Evolutionary conservation across 1,284 basidiomycete species (phyloP).

Genomic region (Ganoderma meredithae): DNA sequence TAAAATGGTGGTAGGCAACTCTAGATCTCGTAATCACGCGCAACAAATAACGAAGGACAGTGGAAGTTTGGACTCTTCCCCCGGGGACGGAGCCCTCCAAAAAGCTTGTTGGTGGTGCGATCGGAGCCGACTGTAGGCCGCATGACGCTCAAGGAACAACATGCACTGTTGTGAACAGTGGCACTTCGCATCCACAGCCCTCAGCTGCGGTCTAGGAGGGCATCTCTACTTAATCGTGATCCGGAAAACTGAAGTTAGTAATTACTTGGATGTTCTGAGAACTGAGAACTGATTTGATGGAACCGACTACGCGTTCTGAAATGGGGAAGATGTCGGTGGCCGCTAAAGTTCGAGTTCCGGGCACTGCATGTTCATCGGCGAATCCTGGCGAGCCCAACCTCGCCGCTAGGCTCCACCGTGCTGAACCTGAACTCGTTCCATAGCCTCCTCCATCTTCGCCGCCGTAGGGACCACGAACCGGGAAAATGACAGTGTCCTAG

Average conservation of each 20-base stretch:
- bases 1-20: neutral
- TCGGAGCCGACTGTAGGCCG: neutral
- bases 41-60: neutral
- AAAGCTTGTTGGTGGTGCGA: neutral
- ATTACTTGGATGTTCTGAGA: too few relatives aligned
- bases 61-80: neutral
- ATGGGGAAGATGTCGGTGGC: too few relatives aligned
- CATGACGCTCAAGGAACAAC: neutral
- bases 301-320: too few relatives aligned
- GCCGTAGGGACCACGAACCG: neutral
- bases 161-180: neutral
- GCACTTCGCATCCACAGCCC: neutral
- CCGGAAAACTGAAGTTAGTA: neutral
- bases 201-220: neutral
- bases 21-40: too few relatives aligned
- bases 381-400: neutral
- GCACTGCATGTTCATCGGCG: neutral
- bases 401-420: too few relatives aligned
- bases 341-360: neutral
- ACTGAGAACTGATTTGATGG: too few relatives aligned
- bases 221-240: neutral
- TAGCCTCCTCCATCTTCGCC: neutral
- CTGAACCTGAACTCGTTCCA: neutral
- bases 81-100: neutral
- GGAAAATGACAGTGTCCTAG: neutral